Conservation (phyloP, 2,329 filamentous ascomycete genomes). For the Fusarium sp. region DNA sequence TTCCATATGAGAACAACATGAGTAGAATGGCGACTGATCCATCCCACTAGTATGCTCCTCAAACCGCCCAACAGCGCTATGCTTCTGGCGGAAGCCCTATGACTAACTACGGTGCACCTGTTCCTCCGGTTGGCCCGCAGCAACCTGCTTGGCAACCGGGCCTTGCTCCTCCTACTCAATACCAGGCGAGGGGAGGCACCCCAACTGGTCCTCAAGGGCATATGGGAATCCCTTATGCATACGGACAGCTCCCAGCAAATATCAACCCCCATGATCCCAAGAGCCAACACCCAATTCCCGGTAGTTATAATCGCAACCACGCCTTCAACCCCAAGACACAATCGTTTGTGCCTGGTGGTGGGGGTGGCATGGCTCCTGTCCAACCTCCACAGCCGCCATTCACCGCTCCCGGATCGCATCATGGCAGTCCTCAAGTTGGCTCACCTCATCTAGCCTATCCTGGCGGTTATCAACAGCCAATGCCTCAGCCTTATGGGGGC, state of each 20-base stretch:
- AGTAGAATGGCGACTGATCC: slow-evolving; percentile 16
- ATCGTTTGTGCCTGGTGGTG: slow-evolving; percentile 77
- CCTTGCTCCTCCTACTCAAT: slow-evolving; percentile 44
- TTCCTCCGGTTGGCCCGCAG: slow-evolving; percentile 40
- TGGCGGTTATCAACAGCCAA: slow-evolving; percentile 56
- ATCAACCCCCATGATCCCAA: slow-evolving; percentile 75
- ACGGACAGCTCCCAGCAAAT: slow-evolving; percentile 78
- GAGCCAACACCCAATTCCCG: slow-evolving; percentile 82
- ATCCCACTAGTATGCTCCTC: slow-evolving; percentile 42
- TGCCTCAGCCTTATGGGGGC: slow-evolving; percentile 56
- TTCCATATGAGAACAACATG: slow-evolving; percentile 22
- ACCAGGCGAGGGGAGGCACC: slow-evolving; percentile 43
- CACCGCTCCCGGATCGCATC: slow-evolving; percentile 57
- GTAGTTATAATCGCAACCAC: slow-evolving; percentile 79
- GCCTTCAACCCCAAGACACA: slow-evolving; percentile 95
- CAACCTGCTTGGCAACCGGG: slow-evolving; percentile 51
- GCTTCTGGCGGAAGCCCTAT: slow-evolving; percentile 47
- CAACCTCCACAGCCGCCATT: slow-evolving; percentile 59
- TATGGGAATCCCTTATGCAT: slow-evolving; percentile 69
- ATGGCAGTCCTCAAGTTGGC: slow-evolving; percentile 62
- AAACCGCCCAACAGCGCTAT: slow-evolving; percentile 45
- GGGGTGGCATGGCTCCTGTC: slow-evolving; percentile 57
- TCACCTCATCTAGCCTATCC: slow-evolving; percentile 60
- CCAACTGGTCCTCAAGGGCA: slow-evolving; percentile 43
- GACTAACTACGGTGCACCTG: slow-evolving; percentile 48